These are phyloP conservation scores for Boletus calvinii DNA, from an alignment of 1,284 basidiomycete genomes.

Conservation along the genomic window DNA sequence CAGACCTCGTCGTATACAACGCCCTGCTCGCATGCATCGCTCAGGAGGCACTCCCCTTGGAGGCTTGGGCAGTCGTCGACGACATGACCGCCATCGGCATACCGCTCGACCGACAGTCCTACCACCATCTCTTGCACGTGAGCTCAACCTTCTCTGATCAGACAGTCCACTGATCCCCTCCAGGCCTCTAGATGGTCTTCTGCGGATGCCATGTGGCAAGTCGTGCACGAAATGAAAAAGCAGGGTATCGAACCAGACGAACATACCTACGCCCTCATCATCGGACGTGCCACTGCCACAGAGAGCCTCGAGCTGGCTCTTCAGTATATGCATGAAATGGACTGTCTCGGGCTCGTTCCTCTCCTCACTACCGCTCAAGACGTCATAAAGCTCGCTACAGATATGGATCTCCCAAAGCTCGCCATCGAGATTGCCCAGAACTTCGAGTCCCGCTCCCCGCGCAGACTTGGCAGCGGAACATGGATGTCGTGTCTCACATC, in stretches of 20 bases:
- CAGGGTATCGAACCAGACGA: constrained; percentile 48
- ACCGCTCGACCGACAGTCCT: constrained; percentile 54
- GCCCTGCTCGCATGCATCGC: constrained; percentile 50
- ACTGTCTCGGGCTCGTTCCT: constrained; percentile 44
- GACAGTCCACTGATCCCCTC: constrained; percentile 23
- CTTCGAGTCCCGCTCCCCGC: constrained; percentile 55
- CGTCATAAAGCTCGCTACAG: constrained; percentile 50
- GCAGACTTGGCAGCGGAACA: constrained; percentile 48
- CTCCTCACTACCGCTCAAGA: constrained; percentile 47
- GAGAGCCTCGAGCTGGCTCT: constrained; percentile 65
- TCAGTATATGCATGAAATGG: constrained; percentile 54
- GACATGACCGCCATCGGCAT: constrained; percentile 67
- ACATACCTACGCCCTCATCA: constrained; percentile 52
- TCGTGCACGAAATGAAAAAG: constrained; percentile 49
- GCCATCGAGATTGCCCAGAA: constrained; percentile 63
- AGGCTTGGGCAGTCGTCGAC: constrained; percentile 69
- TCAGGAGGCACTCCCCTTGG: constrained; percentile 39
- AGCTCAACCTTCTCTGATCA: constrained; percentile 10
- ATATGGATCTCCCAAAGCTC: constrained; percentile 54
- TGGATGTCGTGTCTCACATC: constrained; percentile 63
- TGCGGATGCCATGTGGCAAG: constrained; percentile 30
- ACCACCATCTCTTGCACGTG: constrained; percentile 66
- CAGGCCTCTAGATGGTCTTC: constrained; percentile 37
- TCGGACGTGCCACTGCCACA: constrained; percentile 45
- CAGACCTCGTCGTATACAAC: constrained; percentile 57